Conservation (phyloP, 2,329 filamentous ascomycete species). For the Exophiala sideris region DNA sequence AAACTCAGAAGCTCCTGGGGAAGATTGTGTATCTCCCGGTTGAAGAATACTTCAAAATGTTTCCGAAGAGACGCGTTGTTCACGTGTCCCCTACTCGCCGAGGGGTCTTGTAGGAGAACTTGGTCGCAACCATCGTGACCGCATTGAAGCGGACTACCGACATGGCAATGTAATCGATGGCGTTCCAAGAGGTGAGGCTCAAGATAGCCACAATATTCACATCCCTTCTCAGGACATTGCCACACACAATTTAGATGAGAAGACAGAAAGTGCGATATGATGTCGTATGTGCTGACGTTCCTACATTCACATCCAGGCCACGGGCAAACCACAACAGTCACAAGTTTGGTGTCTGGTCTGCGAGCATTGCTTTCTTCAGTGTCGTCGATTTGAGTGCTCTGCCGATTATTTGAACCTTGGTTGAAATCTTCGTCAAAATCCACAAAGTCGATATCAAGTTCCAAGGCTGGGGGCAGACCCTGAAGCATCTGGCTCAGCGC, state of each 20-base stretch:
- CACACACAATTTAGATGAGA: constrained; percentile 1
- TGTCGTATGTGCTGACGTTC: no score
- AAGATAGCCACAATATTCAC: constrained; percentile 7
- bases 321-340: no score
- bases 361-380: no score
- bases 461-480: no score
- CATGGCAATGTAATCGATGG: constrained; percentile 2
- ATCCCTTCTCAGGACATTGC: constrained; percentile 5
- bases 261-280: no score
- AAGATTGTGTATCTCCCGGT: neutral
- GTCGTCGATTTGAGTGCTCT: no score
- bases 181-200: constrained; percentile 1
- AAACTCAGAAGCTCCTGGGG: neutral
- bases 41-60: constrained; percentile 7
- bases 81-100: constrained; percentile 2
- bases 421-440: no score
- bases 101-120: constrained; percentile 1
- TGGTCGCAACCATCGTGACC: constrained; percentile 33
- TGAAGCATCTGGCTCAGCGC: no score
- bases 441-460: no score
- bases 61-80: neutral
- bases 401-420: no score
- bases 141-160: neutral
- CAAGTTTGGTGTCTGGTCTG: no score
- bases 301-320: no score